A percentile compares a stretch with the other conserved stretches of the same genome.
Conservation (phyloP, 139 green algal genomes). For the Chlamydomonas asymmetrica region DNA sequence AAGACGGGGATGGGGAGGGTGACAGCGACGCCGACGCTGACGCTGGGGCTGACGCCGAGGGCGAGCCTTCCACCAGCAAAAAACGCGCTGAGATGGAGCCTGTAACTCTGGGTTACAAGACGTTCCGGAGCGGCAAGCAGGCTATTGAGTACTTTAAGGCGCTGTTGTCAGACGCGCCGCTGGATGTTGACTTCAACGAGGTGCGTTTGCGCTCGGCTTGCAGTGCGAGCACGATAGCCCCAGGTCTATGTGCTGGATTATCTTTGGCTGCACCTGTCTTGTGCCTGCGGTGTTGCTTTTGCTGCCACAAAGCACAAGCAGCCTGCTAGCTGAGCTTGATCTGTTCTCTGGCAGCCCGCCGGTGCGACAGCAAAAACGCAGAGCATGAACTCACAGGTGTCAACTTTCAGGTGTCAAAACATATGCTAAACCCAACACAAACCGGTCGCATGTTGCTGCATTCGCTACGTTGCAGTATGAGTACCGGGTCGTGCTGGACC, state of each 20-base stretch:
- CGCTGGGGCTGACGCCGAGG: no score
- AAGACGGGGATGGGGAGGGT: no score
- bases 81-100: slow-evolving; percentile 14
- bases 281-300: not conserved
- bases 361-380: no score
- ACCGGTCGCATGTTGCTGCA: not conserved
- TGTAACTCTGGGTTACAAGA: slow-evolving; percentile 59
- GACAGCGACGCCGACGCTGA: no score
- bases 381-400: no score
- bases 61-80: slow-evolving; percentile 9
- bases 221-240: not conserved
- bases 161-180: slow-evolving; percentile 36
- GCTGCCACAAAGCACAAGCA: no score
- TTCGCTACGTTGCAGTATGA: slow-evolving; percentile 62
- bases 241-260: not conserved
- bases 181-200: slow-evolving; percentile 68
- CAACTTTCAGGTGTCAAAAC: not conserved
- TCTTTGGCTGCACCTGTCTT: not conserved
- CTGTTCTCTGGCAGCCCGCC: no score
- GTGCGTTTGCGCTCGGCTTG: slow-evolving; percentile 18
- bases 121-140: slow-evolving; percentile 43
- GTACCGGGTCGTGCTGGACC: slow-evolving; percentile 61
- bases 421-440: not conserved
- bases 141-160: slow-evolving; percentile 46
- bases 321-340: not conserved